Conservation (phyloP, 768 basidiomycete species). For the Plicaturopsis crispa region DNA sequence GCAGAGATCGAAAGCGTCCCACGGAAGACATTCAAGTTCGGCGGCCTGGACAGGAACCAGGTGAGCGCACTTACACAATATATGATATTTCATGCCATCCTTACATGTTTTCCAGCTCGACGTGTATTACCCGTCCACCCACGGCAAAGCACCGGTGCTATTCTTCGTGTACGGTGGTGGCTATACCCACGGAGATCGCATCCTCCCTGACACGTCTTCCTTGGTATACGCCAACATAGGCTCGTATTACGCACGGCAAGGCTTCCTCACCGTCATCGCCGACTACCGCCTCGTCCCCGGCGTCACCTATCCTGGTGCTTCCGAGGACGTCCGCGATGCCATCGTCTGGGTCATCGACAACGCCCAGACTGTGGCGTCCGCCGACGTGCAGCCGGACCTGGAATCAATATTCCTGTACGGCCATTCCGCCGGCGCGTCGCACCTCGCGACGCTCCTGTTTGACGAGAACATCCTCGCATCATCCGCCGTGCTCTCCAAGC, state of each 20-base stretch:
- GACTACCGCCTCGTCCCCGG: conserved; percentile 62
- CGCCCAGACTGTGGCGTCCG: no score
- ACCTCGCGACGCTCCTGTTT: no score
- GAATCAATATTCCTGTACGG: conserved; percentile 1
- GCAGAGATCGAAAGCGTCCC: conserved; percentile 39
- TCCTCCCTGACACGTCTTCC: conserved; percentile 35
- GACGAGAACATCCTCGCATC: conserved; percentile 3
- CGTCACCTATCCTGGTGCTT: conserved; percentile 45
- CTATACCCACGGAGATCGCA: conserved; percentile 44
- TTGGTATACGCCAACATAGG: conserved; percentile 52
- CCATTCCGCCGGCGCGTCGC: conserved; percentile 4
- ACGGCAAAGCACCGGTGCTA: conserved; percentile 36
- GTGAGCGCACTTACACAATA: conserved; percentile 18
- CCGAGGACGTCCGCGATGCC: conserved; percentile 54
- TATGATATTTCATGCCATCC: not conserved
- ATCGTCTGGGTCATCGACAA: conserved; percentile 43
- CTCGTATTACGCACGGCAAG: conserved; percentile 51
- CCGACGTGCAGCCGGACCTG: not conserved
- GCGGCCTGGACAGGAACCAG: conserved; percentile 42
- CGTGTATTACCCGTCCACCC: conserved; percentile 48
- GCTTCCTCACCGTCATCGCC: conserved; percentile 57
- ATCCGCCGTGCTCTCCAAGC: conserved; percentile 5
- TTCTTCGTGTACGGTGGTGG: conserved; percentile 68
- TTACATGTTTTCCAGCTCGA: conserved; percentile 39
- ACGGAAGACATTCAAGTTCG: conserved; percentile 50